Base-by-base conservation (phyloP, 768 basidiomycete species). In the Boletus rubropictus region DNA sequence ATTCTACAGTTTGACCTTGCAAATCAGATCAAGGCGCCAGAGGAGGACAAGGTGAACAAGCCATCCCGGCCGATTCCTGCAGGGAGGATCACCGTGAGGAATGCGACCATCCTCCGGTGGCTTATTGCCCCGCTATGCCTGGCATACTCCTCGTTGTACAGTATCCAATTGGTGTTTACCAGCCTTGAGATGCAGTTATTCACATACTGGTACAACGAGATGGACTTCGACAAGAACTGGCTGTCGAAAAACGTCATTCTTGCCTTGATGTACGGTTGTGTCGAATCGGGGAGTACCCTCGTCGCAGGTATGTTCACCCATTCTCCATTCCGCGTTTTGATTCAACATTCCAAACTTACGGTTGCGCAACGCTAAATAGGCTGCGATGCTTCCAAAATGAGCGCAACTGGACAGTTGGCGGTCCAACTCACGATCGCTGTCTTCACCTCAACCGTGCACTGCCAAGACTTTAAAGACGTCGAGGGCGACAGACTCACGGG, bases 401-500 rank as follows among this genome's bases (percentile, higher is more conserved):
- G 64, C 24, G 48, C 59, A 6, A 65, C 63, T 1, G 65, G 58
- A 4, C 51, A 55, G 32, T 49, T 67, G 5, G 66, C 74, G 0
- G 51, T 71, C 28, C 59, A 61, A 35, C 48, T 72, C 39, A 73
- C 70, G 21, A 60, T 67, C 7, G 62, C 63, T 0, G 67, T 75
- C 14, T 66, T 76, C 29, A 55, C 69, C 2, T 74, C 75, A 0
- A 77, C 75, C 4, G 71, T 76, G 10, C 75, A 77, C 18, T 69
- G 72, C 3, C 73, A 76, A 56, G 77, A 78, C 47, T 78, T 73
- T 48, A 64, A 71, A 24, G 77, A 78, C 44, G 54, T 68, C 12
- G 60, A 63, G n/a, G 76, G 76, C 0, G 77, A 77, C 40, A 53
- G 56, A 5, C 40, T 62, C n/a, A 60, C 61, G 0, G 71, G 72